These are phyloP conservation scores for Diaporthe capsici DNA, from an alignment of 2,329 filamentous ascomycete species.

Conservation along the genomic window DNA sequence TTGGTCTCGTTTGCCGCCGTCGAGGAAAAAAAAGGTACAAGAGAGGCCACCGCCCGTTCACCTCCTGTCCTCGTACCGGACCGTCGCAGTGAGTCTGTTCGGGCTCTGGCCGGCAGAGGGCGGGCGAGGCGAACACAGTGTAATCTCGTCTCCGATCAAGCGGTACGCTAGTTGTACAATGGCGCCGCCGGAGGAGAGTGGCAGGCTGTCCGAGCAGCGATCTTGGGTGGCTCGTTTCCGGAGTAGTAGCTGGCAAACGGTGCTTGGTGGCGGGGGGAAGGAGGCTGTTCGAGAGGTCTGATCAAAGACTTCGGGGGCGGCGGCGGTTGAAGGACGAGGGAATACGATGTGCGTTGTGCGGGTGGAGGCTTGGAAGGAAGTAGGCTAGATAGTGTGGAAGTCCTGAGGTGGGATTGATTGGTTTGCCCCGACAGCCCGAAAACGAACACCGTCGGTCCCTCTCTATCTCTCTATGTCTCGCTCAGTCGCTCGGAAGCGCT, in stretches of 20 bases:
- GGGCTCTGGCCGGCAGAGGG: conserved; percentile 36
- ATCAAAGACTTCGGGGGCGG: conserved; percentile 27
- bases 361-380: conserved; percentile 13
- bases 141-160: conserved; percentile 36
- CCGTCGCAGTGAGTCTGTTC: conserved; percentile 8
- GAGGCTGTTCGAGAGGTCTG: conserved; percentile 25
- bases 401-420: conserved; percentile 24
- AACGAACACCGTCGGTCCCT: conserved; percentile 10
- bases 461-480: conserved; percentile 5
- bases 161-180: conserved; percentile 19
- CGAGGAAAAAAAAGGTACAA: not conserved
- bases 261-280: not conserved
- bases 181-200: not conserved
- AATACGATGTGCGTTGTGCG: not conserved
- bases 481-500: conserved; percentile 31
- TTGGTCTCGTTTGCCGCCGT: conserved; percentile 25
- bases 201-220: conserved; percentile 34
- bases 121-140: conserved; percentile 15
- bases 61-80: conserved; percentile 29
- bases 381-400: not conserved
- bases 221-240: not conserved
- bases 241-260: conserved; percentile 1
- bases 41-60: conserved; percentile 19
- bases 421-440: conserved; percentile 26
- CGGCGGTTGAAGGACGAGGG: not conserved